Evolutionary conservation across 2,329 filamentous ascomycete genomes (phyloP).

Genomic region (Fusarium succisae): DNA sequence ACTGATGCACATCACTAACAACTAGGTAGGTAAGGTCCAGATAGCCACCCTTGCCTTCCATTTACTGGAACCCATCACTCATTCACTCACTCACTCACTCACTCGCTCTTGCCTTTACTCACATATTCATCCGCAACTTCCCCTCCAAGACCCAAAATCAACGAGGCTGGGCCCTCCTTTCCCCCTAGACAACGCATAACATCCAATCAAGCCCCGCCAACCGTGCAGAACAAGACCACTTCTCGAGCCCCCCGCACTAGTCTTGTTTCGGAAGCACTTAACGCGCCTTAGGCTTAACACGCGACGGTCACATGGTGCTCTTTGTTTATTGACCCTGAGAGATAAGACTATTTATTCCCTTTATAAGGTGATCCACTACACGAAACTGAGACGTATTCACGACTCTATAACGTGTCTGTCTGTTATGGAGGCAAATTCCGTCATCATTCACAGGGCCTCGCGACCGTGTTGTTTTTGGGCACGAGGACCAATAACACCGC

Average conservation of each 20-base stretch:
- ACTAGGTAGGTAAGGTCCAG: background rate
- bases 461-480: slow-evolving; percentile 14
- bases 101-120: background rate
- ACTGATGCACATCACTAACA: slow-evolving; percentile 6
- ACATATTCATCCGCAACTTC: background rate
- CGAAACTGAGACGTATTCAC: slow-evolving; percentile 2
- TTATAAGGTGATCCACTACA: slow-evolving; percentile 9
- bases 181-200: slow-evolving; percentile 26
- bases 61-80: background rate
- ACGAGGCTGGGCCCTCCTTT: slow-evolving; percentile 36
- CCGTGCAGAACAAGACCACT: slow-evolving; percentile 32
- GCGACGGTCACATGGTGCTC: slow-evolving; percentile 39
- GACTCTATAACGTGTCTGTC: background rate
- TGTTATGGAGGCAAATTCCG: background rate
- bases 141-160: slow-evolving; percentile 30
- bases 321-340: slow-evolving; percentile 26
- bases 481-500: slow-evolving; percentile 21
- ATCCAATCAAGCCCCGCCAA: slow-evolving; percentile 38
- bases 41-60: background rate
- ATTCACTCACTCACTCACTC: background rate
- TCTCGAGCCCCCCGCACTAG: slow-evolving; percentile 36
- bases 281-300: slow-evolving; percentile 38
- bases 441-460: background rate
- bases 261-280: slow-evolving; percentile 29
- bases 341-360: background rate